Conservation (phyloP, 139 green algal species). For the Deuterostichococcus epilithicus region DNA sequence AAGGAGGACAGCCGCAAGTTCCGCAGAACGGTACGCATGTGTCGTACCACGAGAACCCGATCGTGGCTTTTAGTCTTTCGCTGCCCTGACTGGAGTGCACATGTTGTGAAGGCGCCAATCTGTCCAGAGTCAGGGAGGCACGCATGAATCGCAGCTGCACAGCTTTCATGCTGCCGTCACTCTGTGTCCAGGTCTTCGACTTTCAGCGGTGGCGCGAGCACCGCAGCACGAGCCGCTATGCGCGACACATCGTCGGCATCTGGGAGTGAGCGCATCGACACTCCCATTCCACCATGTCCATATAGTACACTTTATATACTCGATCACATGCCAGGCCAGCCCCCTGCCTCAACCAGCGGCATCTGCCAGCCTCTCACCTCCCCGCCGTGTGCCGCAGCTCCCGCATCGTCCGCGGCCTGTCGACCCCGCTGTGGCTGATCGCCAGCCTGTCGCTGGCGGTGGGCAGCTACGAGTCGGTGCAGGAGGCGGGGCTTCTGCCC, state of each 20-base stretch:
- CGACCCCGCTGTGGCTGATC: slow-evolving; percentile 8
- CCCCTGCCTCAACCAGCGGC: no score
- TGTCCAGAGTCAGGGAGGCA: no score
- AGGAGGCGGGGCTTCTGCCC: neutral
- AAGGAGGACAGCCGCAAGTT: neutral
- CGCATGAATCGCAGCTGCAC: no score
- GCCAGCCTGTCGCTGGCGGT: slow-evolving; percentile 16
- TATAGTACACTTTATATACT: no score
- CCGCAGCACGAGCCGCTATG: slow-evolving; percentile 24
- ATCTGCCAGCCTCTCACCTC: no score
- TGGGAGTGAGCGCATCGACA: slow-evolving; percentile 13
- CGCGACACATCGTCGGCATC: slow-evolving; percentile 25
- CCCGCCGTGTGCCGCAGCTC: no score
- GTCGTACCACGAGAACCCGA: no score
- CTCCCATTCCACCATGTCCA: no score
- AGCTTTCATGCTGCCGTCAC: neutral
- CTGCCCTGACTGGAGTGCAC: no score
- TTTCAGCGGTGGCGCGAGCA: slow-evolving; percentile 31
- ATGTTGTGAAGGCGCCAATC: no score
- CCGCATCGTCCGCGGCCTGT: neutral
- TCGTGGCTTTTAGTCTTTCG: no score
- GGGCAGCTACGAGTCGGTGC: slow-evolving; percentile 22
- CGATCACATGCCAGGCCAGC: no score
- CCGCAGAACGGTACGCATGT: neutral
- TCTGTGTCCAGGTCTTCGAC: slow-evolving; percentile 4